Evolutionary conservation across 1,139 yeast genomes (phyloP).

Genomic region (Sugiyamaella neomexicana): DNA sequence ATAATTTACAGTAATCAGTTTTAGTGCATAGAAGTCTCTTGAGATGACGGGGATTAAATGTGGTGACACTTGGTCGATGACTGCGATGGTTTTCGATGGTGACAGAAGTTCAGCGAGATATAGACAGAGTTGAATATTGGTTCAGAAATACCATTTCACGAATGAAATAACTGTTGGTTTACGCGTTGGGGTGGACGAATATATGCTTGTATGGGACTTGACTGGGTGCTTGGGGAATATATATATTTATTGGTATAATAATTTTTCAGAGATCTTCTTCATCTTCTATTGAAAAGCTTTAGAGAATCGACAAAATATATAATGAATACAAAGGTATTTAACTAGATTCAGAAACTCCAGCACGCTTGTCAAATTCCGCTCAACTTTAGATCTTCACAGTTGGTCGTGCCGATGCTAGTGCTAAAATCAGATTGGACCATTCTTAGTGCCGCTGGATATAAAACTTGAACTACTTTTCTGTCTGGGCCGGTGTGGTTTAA

Average conservation of each 20-base stretch:
- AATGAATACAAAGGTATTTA: not conserved
- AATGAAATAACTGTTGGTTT: not conserved
- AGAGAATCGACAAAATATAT: not conserved
- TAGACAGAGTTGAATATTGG: not conserved
- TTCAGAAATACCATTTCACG: not conserved
- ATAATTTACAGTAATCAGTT: too few relatives aligned
- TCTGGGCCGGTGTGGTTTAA: slow-evolving; percentile 25
- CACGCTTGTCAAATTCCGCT: slow-evolving; percentile 35
- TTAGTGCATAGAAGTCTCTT: too few relatives aligned
- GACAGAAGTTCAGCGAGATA: not conserved
- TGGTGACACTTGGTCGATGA: not conserved
- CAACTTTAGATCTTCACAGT: slow-evolving; percentile 17
- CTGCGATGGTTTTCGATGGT: not conserved
- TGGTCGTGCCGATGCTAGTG: slow-evolving; percentile 34
- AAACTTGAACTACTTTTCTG: not conserved
- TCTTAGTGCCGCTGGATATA: slow-evolving; percentile 23
- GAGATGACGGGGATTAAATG: too few relatives aligned
- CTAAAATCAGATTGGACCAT: slow-evolving; percentile 25
- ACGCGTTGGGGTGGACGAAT: not conserved
- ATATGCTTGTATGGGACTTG: not conserved
- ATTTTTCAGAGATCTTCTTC: not conserved
- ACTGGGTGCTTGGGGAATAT: not conserved
- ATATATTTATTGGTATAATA: too few relatives aligned
- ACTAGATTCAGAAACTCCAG: slow-evolving; percentile 16
- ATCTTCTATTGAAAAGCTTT: not conserved